These are phyloP conservation scores for Talaromyces proteolyticus DNA, from an alignment of 495 filamentous ascomycete species.

Conservation along the genomic window DNA sequence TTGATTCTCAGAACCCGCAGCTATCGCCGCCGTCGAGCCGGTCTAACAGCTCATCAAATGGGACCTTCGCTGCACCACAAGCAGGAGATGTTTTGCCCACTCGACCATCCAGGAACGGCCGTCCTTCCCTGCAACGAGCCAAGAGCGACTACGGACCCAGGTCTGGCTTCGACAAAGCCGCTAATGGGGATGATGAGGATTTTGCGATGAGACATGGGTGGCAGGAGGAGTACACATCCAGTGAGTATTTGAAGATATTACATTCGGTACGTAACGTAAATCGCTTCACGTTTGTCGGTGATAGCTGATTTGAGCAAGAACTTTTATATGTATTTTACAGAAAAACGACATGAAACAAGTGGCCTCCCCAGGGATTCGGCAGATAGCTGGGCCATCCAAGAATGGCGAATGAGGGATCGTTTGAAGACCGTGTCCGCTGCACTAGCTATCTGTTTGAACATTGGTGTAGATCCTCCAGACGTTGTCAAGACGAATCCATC, in stretches of 20 bases:
- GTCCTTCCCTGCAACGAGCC: slow-evolving; percentile 55
- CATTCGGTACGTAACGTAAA: slow-evolving; percentile 39
- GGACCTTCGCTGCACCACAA: slow-evolving; percentile 20
- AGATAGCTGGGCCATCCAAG: slow-evolving; percentile 60
- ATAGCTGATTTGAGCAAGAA: slow-evolving; percentile 20
- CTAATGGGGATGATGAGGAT: slow-evolving; percentile 38
- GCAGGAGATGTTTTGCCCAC: slow-evolving; percentile 20
- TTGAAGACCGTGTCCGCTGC: slow-evolving; percentile 95
- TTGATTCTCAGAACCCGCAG: slow-evolving; percentile 24
- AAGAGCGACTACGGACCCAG: slow-evolving; percentile 65
- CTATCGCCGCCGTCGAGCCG: slow-evolving; percentile 15
- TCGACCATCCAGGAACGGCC: slow-evolving; percentile 24
- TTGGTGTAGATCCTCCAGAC: slow-evolving; percentile 95
- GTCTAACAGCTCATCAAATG: slow-evolving; percentile 29
- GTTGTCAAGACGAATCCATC: slow-evolving; percentile 90
- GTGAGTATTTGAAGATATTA: slow-evolving; percentile 50
- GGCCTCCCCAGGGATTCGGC: slow-evolving; percentile 72
- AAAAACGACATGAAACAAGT: slow-evolving; percentile 95
- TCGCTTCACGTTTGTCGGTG: background rate
- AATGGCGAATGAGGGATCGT: slow-evolving; percentile 96
- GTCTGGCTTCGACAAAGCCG: slow-evolving; percentile 24
- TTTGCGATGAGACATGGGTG: slow-evolving; percentile 58
- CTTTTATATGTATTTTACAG: slow-evolving; percentile 99
- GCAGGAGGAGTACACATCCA: slow-evolving; percentile 55
- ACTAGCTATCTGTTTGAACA: slow-evolving; percentile 90